phyloP scores from a whole-genome alignment of 163 green algal genomes.

The Scenedesmus sp. region DNA sequence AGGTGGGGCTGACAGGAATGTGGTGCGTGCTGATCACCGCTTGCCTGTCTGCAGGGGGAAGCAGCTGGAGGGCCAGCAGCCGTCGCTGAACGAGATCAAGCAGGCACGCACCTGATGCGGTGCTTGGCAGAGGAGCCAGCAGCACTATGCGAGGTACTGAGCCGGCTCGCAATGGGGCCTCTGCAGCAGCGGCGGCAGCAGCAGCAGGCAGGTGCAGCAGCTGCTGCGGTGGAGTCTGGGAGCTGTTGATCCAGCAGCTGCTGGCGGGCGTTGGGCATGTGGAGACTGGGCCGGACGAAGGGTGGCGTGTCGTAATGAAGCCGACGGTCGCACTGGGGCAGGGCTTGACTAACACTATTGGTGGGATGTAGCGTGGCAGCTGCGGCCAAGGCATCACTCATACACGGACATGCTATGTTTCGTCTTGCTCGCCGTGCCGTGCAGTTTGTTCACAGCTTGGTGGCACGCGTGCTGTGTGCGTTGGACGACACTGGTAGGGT shows the following conservation, averaged over 20 bases:
- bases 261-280: too few species aligned
- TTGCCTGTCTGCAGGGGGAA: conserved; percentile 20
- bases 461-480: not conserved
- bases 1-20: too few species aligned
- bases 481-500: not conserved
- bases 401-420: not conserved
- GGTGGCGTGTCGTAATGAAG: too few species aligned
- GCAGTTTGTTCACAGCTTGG: not conserved
- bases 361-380: not conserved
- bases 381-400: not conserved
- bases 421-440: not conserved
- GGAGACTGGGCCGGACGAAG: too few species aligned
- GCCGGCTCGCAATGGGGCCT: not conserved
- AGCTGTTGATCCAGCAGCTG: too few species aligned
- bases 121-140: not conserved
- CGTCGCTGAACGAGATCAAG: conserved; percentile 51
- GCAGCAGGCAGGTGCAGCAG: not conserved
- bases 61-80: conserved; percentile 16
- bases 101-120: not conserved
- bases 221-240: too few species aligned
- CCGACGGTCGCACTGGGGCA: too few species aligned
- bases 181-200: not conserved
- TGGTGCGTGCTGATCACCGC: not conserved
- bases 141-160: not conserved
- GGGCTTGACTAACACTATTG: too few species aligned